These are phyloP conservation scores for Spathaspora arborariae DNA, from an alignment of 805 yeast species.

Conservation along the genomic window DNA sequence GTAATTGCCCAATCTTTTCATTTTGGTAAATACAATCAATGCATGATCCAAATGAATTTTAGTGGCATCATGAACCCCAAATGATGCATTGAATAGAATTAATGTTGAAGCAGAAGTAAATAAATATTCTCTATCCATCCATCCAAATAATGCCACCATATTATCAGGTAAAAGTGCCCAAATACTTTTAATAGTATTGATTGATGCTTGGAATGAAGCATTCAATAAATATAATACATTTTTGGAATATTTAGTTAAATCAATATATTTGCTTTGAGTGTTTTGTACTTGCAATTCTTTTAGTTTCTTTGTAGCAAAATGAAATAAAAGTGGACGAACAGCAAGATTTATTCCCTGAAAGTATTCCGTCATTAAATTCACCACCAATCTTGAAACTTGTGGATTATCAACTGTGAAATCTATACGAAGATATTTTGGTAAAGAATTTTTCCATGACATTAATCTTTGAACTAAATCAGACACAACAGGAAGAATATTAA, in stretches of 20 bases:
- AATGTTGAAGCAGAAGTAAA: slow-evolving; percentile 75
- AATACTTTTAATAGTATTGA: slow-evolving; percentile 65
- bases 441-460: slow-evolving; percentile 60
- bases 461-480: slow-evolving; percentile 65
- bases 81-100: slow-evolving; percentile 70
- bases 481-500: slow-evolving; percentile 71
- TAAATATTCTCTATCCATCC: slow-evolving; percentile 81
- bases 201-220: slow-evolving; percentile 77
- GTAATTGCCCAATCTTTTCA: slow-evolving; percentile 75
- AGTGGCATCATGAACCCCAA: slow-evolving; percentile 79
- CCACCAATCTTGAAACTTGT: slow-evolving; percentile 59
- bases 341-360: slow-evolving; percentile 80
- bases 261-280: slow-evolving; percentile 50
- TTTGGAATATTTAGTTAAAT: slow-evolving; percentile 63
- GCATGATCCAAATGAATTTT: slow-evolving; percentile 71
- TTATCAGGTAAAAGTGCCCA: slow-evolving; percentile 75
- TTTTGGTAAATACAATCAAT: slow-evolving; percentile 60
- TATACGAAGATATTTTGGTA: slow-evolving; percentile 62
- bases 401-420: slow-evolving; percentile 55
- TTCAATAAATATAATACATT: slow-evolving; percentile 66
- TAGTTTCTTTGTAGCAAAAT: slow-evolving; percentile 67
- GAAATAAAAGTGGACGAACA: slow-evolving; percentile 71
- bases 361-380: slow-evolving; percentile 77
- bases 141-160: slow-evolving; percentile 82
- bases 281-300: slow-evolving; percentile 42